Evolutionary conservation across 257 asterid species (phyloP), one percentile per base, ranked within the genome.

Genomic region (Gynochthodes officinalis): DNA sequence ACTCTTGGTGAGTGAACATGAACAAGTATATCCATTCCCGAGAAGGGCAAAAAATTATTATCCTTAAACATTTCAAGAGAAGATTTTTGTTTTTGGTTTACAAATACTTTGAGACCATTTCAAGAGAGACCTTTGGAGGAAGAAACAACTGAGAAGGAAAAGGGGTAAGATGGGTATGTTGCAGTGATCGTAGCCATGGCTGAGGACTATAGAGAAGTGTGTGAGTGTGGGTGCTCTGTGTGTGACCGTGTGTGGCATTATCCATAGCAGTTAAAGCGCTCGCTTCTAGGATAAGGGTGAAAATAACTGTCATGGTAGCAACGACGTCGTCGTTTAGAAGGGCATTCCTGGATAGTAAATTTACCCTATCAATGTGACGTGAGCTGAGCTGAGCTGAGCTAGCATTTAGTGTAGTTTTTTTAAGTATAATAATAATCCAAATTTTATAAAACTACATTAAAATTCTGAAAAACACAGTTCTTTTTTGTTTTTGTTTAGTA

Each of bases 181-280:
- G 89, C 95, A 71, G 79, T 37, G 52, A 86, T 78, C 88, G 82
- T 71, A 64, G 91, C 93, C 96, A 86, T 88, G 67, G 86, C 77
- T 66, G 33, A 67, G 30, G 53, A n/a, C 49, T 19, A 11, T 2
- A 32, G 63, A 54, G 46, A 39, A 46, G 13, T 46, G 37, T 27
- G 57, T 11, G 72, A 0, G 11, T 18, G 32, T 18, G 71, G 59
- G 60, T 28, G 19, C n/a, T n/a, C n/a, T n/a, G 48, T 35, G 49
- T 63, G 49, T 63, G 30, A 63, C 68, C 30, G 27, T 50, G 48
- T 42, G 13, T 5, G 48, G 48, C 9, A 42, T 3, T 10, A 6
- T 42, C 48, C 1, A 7, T 7, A 46, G 52, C 52, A 12, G 21
- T 12, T 42, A 10, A 59, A 59, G 66, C 37, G 44, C 66, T 2